These are phyloP conservation scores for Niebla homalea DNA, from an alignment of 495 filamentous ascomycete species.

Conservation along the genomic window DNA sequence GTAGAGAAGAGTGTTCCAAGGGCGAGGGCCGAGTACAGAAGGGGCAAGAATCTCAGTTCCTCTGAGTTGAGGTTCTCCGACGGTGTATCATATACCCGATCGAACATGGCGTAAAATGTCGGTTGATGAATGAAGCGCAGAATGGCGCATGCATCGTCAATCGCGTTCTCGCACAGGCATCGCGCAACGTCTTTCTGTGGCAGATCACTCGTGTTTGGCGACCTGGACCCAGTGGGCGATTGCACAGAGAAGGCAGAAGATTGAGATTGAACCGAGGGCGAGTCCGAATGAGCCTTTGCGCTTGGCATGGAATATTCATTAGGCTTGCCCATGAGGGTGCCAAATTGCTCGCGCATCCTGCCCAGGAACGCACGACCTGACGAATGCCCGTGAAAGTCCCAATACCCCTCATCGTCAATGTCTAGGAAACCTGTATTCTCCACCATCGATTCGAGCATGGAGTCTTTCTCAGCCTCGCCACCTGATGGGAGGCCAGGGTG, in stretches of 20 bases:
- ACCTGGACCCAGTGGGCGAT: slow-evolving; percentile 40
- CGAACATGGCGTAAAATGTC: slow-evolving; percentile 62
- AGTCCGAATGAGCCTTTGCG: slow-evolving; percentile 31
- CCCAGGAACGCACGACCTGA: slow-evolving; percentile 80
- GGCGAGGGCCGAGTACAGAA: slow-evolving; percentile 72
- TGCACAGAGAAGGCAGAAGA: slow-evolving; percentile 56
- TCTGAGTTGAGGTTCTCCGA: slow-evolving; percentile 55
- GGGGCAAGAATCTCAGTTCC: slow-evolving; percentile 69
- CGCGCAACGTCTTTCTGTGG: slow-evolving; percentile 55
- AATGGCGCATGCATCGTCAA: slow-evolving; percentile 74
- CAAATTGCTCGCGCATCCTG: slow-evolving; percentile 74
- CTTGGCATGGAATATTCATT: slow-evolving; percentile 7
- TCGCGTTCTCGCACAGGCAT: slow-evolving; percentile 57
- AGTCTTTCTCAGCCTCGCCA: slow-evolving; percentile 39
- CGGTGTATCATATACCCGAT: slow-evolving; percentile 64
- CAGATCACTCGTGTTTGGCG: slow-evolving; percentile 50
- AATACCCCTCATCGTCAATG: slow-evolving; percentile 79
- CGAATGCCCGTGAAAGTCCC: slow-evolving; percentile 90
- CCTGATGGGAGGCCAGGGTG: not conserved
- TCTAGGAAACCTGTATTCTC: slow-evolving; percentile 79
- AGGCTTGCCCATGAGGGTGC: slow-evolving; percentile 43
- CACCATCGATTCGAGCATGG: slow-evolving; percentile 88
- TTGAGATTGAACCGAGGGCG: slow-evolving; percentile 50
- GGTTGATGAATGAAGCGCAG: slow-evolving; percentile 83
- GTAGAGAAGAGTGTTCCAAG: slow-evolving; percentile 71